Evolutionary conservation across 768 basidiomycete genomes (phyloP), one percentile per base, ranked within the genome.

Genomic region (Lenzites betulinus): DNA sequence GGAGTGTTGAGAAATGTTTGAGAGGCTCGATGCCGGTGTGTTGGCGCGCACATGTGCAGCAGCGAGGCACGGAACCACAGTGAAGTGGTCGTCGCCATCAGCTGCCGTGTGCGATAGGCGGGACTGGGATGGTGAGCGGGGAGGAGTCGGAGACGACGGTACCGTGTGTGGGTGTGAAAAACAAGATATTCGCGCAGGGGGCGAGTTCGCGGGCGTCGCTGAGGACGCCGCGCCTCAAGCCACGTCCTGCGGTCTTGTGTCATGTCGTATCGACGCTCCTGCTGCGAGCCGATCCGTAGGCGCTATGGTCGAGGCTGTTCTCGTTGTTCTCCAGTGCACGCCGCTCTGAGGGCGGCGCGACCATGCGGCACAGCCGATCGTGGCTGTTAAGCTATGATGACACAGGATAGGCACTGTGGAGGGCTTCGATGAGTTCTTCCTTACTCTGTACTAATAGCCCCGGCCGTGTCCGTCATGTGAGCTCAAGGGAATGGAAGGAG

Each of bases 1-100:
- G 63, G 64, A 66, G 65, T 58, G 69, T 65, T 66, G 68, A 63
- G 71, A 73, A 59, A 72, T 69, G 73, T 71, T 38, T 41, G 64
- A 70, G 74, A 63, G 65, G 73, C 60, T 76, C 75, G 82, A 72
- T 35, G 85, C 88, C 88, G 71, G 79, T 87, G 90, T 89, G 71
- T 91, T 76, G 88, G 88, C 86, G 78, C 77, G 80, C 79, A 62
- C 58, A 55, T 63, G 22, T 52, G 51, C 63, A 49, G 63, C 64
- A 63, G 79, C 85, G 86, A 87, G 82, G 81, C 81, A 86, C 87
- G 84, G 78, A 84, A 88, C 88, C 88, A 82, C 89, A 90, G 68
- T 73, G 58, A 90, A 90, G 88, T 83, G 88, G 86, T 89, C 87
- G 86, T 87, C 86, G 81, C 82, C 79, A 81, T 83, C 84, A 73